Evolutionary conservation across 176 grass and related monocot genomes (phyloP), one percentile per base, ranked within the genome.

Genomic region (Coix lacrymajobi): DNA sequence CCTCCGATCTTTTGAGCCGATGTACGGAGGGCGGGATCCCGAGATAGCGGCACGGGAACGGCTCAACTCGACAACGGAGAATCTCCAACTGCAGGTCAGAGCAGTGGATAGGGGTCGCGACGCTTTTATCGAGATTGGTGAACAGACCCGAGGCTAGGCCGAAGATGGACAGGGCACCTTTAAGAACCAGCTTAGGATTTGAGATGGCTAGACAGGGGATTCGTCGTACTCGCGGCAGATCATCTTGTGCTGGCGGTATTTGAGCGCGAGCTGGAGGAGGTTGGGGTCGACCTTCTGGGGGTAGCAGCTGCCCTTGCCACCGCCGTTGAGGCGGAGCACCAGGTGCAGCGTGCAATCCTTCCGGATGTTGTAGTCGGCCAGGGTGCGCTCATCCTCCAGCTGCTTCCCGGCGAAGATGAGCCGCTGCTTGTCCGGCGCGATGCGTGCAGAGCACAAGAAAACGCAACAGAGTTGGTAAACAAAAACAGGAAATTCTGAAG

Each of bases 381-480:
- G 76, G 4, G 87, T 78, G 38, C 76, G 63, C 26, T 75, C 80
- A 19, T 92, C 87, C 49, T 92, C 91, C 33, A 87, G 80, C 91
- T 92, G 84, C 81, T 90, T 92, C 13, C 87, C 87, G 0, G 80
- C 91, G 69, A 90, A 92, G 87, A 92, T 92, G 32, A 89, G 87
- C 9, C 84, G 75, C 74, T 92, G 90, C 87, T 92, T 62, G 62
- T 92, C 83, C 33, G 90, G 83, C 0, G 79, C 83, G 81, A 91
- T 81, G 5, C 79, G 70, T 87, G 29, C 29, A 75, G 26, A 26
- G 13, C 22, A 15, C 4, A 26, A 67, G 33, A 33, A 11, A 67
- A 20, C 31, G 33, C 63, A 67, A 11, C 32, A 37, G 1, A 66
- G 16, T 17, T 19, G 16, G 30, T 65, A 15, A 65, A 16, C 30